Conservation (phyloP, 1,284 basidiomycete genomes). For the Hymenochaete sp. region DNA sequence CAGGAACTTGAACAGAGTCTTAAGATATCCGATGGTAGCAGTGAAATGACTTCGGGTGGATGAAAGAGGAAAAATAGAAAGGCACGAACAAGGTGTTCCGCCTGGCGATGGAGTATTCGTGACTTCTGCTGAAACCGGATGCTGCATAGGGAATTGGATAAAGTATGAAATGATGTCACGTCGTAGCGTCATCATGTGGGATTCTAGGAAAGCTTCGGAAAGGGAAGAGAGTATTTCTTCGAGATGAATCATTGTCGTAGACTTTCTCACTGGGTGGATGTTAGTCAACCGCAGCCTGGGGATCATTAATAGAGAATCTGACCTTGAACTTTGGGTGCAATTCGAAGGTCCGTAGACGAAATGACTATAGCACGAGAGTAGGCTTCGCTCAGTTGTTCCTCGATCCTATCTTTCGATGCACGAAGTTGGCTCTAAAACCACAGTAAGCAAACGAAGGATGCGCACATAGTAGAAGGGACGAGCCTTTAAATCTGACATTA, state of each 20-base stretch:
- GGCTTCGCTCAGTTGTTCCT: constrained; percentile 65
- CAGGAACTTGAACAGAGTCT: constrained; percentile 48
- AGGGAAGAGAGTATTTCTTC: constrained; percentile 50
- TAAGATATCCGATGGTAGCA: constrained; percentile 44
- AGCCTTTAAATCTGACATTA: constrained; percentile 54
- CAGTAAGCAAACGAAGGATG: constrained; percentile 4
- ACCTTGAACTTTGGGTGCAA: constrained; percentile 53
- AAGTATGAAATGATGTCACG: constrained; percentile 55
- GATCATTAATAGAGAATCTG: neutral
- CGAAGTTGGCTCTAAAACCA: constrained; percentile 41
- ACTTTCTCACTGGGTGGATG: constrained; percentile 42
- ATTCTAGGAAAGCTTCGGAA: constrained; percentile 42
- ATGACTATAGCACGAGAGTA: constrained; percentile 50
- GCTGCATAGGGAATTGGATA: constrained; percentile 48
- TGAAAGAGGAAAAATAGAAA: constrained; percentile 40
- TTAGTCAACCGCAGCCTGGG: neutral
- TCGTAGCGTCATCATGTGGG: constrained; percentile 49
- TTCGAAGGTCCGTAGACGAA: constrained; percentile 38
- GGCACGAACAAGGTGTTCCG: constrained; percentile 31
- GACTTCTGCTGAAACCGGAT: constrained; percentile 38
- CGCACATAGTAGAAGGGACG: constrained; percentile 19
- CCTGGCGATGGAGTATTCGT: constrained; percentile 27
- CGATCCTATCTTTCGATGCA: constrained; percentile 46
- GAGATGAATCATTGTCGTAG: constrained; percentile 43
- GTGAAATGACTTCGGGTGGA: constrained; percentile 32